Base-by-base conservation (phyloP, 768 basidiomycete genomes). In the Lentinus tigrinus region DNA sequence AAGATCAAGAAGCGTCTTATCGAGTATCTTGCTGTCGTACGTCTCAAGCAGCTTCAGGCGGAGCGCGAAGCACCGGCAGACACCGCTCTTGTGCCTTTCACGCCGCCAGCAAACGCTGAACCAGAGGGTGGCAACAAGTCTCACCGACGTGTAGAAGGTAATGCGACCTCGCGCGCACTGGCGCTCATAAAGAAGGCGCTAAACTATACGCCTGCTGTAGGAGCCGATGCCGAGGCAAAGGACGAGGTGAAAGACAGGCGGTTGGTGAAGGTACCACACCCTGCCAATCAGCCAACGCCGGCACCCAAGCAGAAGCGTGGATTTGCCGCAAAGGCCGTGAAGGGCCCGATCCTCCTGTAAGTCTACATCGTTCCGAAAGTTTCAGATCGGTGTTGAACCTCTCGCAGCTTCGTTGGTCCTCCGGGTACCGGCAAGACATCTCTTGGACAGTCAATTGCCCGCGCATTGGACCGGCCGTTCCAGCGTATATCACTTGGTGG, bases 381-480 rank as follows among this genome's bases (percentile, higher is more conserved):
- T 37, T 26, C 8, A 17, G 9, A 2, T 13, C 13, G 24, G 16
- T 16, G 26, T 6, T 38, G 23, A 23, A 42, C 28, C 14, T 26
- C 13, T 4, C 17, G 8, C 65, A 87, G 90, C 64, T 90, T 95
- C 54, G 89, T 93, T 34, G 95, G 94, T 10, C 94, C 95, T 10
- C 94, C 95, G 0, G 94, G 94, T 2, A 89, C 87, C 0, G 94
- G 93, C 34, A 95, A 96, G 74, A 97, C 94, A 0, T 93, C 91
- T 1, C 84, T 98, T 2, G 95, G 95, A 0, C 88, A 90, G 63
- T 93, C 90, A 0, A 83, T 98, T 27, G 95, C 95, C 3, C 85
- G 85, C 40, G 88, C 93, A 0, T 79, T 97, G 9, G 80, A 81
- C 24, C 77, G 94, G 43, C 93, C 93, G 2, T 97, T 96, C 80